Percentiles rank a stretch among this genome's conserved stretches.
Conservation (phyloP, 2,329 filamentous ascomycete species). For the Colletotrichum caudatum region DNA sequence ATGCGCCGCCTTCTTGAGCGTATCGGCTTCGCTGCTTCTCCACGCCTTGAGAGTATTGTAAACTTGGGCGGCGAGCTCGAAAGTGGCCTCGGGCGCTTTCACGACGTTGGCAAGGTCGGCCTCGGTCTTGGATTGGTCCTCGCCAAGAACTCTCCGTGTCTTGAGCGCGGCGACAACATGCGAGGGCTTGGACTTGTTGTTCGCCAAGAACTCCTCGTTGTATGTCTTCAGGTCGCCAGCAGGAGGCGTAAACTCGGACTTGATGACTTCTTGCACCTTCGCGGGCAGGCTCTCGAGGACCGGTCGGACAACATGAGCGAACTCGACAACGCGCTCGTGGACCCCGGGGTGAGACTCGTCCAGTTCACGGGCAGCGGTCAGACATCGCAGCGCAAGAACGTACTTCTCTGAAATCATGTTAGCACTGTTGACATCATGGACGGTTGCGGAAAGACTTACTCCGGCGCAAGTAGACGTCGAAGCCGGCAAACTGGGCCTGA, state of each 20-base stretch:
- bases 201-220: slow-evolving; percentile 74
- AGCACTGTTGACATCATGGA: slow-evolving; percentile 43
- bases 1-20: slow-evolving; percentile 62
- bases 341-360: slow-evolving; percentile 77
- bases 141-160: slow-evolving; percentile 69
- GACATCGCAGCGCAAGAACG: slow-evolving; percentile 86
- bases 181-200: slow-evolving; percentile 70
- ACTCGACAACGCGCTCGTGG: slow-evolving; percentile 79
- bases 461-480: slow-evolving; percentile 88
- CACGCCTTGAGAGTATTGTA: slow-evolving; percentile 60
- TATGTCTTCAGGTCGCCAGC: slow-evolving; percentile 62
- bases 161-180: slow-evolving; percentile 75
- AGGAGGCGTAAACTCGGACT: slow-evolving; percentile 69
- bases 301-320: slow-evolving; percentile 72
- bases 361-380: slow-evolving; percentile 78
- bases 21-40: slow-evolving; percentile 61
- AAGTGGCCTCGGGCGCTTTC: slow-evolving; percentile 60
- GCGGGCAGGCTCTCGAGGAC: slow-evolving; percentile 70
- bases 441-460: slow-evolving; percentile 67
- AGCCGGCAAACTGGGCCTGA: slow-evolving; percentile 85
- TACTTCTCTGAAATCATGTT: slow-evolving; percentile 76
- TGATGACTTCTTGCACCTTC: slow-evolving; percentile 77
- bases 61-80: slow-evolving; percentile 66
- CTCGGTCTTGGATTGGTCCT: slow-evolving; percentile 68
- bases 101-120: slow-evolving; percentile 72